These are phyloP conservation scores for Zygnema circumcarinatum DNA, from an alignment of 139 green algal genomes.

Conservation along the genomic window DNA sequence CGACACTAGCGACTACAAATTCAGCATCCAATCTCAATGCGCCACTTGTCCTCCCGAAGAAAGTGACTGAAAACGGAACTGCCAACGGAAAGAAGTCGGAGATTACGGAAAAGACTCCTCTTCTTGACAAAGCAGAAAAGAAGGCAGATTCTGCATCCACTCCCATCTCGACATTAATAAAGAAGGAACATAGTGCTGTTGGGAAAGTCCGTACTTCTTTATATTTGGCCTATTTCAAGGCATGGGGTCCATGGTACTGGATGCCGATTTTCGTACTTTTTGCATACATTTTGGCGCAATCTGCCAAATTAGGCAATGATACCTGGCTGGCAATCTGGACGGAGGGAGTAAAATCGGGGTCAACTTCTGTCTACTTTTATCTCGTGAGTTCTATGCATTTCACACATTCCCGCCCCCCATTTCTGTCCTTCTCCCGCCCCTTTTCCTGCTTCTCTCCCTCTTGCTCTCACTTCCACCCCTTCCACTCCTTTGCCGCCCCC, in stretches of 20 bases:
- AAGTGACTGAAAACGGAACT: not conserved
- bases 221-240: slow-evolving; percentile 68
- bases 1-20: too few relatives aligned
- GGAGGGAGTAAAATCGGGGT: slow-evolving; percentile 10
- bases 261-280: slow-evolving; percentile 49
- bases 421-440: not conserved
- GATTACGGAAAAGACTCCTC: not conserved
- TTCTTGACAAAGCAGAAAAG: not conserved
- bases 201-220: slow-evolving; percentile 68
- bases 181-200: slow-evolving; percentile 69
- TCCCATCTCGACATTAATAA: slow-evolving; percentile 59
- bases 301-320: slow-evolving; percentile 45
- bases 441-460: not conserved
- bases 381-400: not conserved
- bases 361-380: slow-evolving; percentile 26
- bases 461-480: not conserved
- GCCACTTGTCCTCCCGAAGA: not conserved
- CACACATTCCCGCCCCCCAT: too few relatives aligned
- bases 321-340: slow-evolving; percentile 58
- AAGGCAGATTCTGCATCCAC: not conserved
- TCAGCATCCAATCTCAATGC: not conserved
- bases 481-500: too few relatives aligned
- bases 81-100: not conserved
- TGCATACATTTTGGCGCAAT: slow-evolving; percentile 30
- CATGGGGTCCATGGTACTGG: slow-evolving; percentile 32